Base-by-base conservation (phyloP, 1,284 basidiomycete species). In the Leccinum pallidistipes region DNA sequence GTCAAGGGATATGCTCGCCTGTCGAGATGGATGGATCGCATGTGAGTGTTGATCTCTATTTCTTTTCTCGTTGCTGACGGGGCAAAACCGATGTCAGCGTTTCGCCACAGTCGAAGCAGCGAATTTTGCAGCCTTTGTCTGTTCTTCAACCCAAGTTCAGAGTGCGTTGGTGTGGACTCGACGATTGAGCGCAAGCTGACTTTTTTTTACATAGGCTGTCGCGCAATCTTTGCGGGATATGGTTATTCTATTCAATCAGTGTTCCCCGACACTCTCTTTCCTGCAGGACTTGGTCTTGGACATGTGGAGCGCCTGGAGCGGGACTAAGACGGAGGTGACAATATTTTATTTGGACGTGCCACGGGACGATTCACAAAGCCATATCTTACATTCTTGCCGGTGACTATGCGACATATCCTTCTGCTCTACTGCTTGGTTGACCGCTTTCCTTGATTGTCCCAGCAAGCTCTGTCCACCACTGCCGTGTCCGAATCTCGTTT, bases 1-100 rank as follows among this genome's bases (percentile, higher is more conserved):
- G 94, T 97, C 62, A 95, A 94, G 72, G 95, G 95, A 0, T 97
- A 97, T 71, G 90, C 93, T 21, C 81, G 95, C 59, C 78, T 97
- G 67, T 92, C 89, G 62, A 83, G 91, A 56, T 98, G 96, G 95
- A 97, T 98, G 94, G 95, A 97, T 72, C 81, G 86, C 70, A 94
- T 95, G 45, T 49, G n/a, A 43, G 40, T 24, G 21, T 43, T 9
- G 40, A 2, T 43, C 9, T 18, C 43, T 47, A 61, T 40, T 8
- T 21, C 5, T 8, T 31, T n/a, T 43, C 40, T 43, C n/a, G 8
- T 18, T 6, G 16, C 8, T 9, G 2, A 38, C 45, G 6, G 5
- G 31, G 8, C 55, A 0, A 57, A n/a, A 59, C 43, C 12, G 9
- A 29, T 18, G 10, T 5, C 51, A 94, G 91, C 69, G 89, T 96